Evolutionary conservation across 805 yeast genomes (phyloP), one percentile per base, ranked within the genome.

Genomic region (Saturnispora hagleri): DNA sequence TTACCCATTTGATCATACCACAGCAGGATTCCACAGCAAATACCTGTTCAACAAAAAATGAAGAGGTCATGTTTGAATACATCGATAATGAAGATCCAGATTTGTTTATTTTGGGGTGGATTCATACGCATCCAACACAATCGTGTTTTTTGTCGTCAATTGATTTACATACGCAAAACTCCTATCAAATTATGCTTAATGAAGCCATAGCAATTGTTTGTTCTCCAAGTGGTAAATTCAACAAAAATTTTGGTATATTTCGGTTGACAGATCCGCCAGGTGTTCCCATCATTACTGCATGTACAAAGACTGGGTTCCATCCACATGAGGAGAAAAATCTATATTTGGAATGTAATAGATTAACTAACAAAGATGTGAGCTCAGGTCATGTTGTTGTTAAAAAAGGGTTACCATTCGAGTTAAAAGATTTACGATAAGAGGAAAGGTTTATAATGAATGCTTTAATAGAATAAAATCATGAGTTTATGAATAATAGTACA

Each of bases 41-140:
- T 61, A 80, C 86, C 6, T 82, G 87, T 63, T 69, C 71, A 46
- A 82, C 86, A 13, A 73, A 73, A 26, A 73, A 81, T 59, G 88
- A 82, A 59, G 86, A 81, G 56, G 64, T 68, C 4, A 61, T 82
- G 53, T 81, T 81, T 58, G 78, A 75, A 43, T 77, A 69, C 56
- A 73, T 81, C 43, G 86, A 81, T 59, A 57, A 65, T 33, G 69
- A 76, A 50, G 83, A 78, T 54, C 58, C 58, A 3, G 57, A 56
- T 41, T 64, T 82, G 44, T 80, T 82, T 58, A 76, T 82, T n/a
- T 68, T 82, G 2, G 88, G 88, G 3, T 82, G 88, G 88, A 82
- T 82, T 50, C 88, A 82, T 62, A 82, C 87, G 9, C 88, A 82
- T 61, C 88, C 88, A 5, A 78, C 86, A 10, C 88, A 82, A 61